These are phyloP conservation scores for Stygiomarasmius scandens DNA, from an alignment of 1,284 basidiomycete species.

Conservation along the genomic window DNA sequence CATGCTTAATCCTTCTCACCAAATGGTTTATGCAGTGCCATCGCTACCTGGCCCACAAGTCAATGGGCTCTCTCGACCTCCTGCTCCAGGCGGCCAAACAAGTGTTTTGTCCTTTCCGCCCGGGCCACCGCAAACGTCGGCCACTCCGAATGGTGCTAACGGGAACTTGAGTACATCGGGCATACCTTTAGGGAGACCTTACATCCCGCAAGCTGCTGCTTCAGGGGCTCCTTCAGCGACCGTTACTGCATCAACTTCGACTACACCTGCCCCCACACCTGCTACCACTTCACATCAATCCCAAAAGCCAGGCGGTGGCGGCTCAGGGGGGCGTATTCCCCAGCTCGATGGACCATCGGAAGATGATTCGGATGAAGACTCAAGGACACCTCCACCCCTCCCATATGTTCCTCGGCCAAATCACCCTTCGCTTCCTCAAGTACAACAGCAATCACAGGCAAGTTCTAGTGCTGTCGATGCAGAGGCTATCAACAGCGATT, in stretches of 20 bases:
- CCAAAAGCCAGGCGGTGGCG: slow-evolving; percentile 16
- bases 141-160: slow-evolving; percentile 2
- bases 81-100: slow-evolving; percentile 49
- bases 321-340: slow-evolving; percentile 50
- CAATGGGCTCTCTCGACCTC: slow-evolving; percentile 47
- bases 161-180: not conserved
- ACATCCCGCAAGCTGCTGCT: slow-evolving; percentile 20
- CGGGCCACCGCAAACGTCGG: slow-evolving; percentile 38
- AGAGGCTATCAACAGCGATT: slow-evolving; percentile 94
- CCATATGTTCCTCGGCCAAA: slow-evolving; percentile 65
- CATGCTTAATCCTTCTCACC: slow-evolving; percentile 48
- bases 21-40: slow-evolving; percentile 56
- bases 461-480: slow-evolving; percentile 48
- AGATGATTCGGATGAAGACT: slow-evolving; percentile 54
- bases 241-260: slow-evolving; percentile 16
- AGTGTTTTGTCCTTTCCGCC: slow-evolving; percentile 58
- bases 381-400: slow-evolving; percentile 61
- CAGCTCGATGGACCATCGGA: slow-evolving; percentile 66
- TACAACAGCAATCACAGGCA: slow-evolving; percentile 33
- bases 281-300: slow-evolving; percentile 16
- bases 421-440: slow-evolving; percentile 62
- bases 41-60: slow-evolving; percentile 65
- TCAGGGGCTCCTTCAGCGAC: slow-evolving; percentile 3
- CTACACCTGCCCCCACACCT: slow-evolving; percentile 19
- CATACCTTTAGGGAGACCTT: slow-evolving; percentile 25